phyloP scores from a whole-genome alignment of 73 alveolate genomes.

The Stentor coeruleus region DNA sequence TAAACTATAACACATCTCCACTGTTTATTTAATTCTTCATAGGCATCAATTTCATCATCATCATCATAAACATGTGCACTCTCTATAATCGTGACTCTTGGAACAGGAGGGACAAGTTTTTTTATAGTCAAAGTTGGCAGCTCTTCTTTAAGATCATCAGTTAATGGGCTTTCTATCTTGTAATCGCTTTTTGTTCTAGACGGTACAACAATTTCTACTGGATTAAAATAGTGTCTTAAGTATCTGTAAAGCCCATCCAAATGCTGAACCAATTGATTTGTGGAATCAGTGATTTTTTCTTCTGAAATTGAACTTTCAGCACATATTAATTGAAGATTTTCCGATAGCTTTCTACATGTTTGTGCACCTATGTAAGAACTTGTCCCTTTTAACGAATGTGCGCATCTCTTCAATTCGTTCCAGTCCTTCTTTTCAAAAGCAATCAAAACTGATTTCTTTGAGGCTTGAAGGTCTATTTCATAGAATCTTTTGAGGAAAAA shows the following conservation, averaged over 20 bases:
- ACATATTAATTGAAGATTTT: background rate
- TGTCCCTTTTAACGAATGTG: slow-evolving; percentile 21
- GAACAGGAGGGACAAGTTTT: slow-evolving; percentile 12
- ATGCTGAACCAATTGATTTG: background rate
- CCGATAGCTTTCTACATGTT: background rate
- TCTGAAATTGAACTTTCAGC: slow-evolving; percentile 1
- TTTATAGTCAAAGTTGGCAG: background rate
- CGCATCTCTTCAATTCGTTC: slow-evolving; percentile 10
- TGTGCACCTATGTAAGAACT: slow-evolving; percentile 3
- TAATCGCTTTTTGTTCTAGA: background rate
- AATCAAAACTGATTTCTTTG: background rate
- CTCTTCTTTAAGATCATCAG: background rate
- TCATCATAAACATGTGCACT: background rate
- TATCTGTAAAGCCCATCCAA: background rate
- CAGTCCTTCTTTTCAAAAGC: background rate
- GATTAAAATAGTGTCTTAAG: slow-evolving; percentile 11
- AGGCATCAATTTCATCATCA: slow-evolving; percentile 9
- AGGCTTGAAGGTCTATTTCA: background rate
- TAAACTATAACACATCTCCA: slow-evolving; percentile 1
- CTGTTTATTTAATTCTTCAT: slow-evolving; percentile 7
- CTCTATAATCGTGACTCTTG: background rate
- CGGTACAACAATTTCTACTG: background rate
- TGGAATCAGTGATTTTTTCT: background rate
- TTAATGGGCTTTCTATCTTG: background rate
- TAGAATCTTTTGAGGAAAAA: slow-evolving; percentile 3